Evolutionary conservation across 2,329 filamentous ascomycete genomes (phyloP), one percentile per base, ranked within the genome.

Genomic region (Xylariaceae sp.): DNA sequence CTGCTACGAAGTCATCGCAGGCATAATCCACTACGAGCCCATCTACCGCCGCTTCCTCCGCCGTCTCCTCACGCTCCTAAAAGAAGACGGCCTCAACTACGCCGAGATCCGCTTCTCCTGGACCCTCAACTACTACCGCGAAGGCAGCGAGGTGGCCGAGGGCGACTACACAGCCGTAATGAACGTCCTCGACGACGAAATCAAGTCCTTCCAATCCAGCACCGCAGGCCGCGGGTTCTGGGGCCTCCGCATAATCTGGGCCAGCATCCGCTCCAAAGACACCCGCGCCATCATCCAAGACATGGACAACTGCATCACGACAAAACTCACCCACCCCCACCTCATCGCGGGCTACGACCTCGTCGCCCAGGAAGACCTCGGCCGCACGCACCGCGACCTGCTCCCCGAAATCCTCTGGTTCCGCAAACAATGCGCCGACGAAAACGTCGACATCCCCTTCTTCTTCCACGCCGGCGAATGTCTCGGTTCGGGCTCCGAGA

Each of bases 401-500:
- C 81, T 93, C 0, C 92, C 92, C 0, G 85, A 96, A 69, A 78
- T 97, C 0, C 93, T 97, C 74, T 97, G 91, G 91, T 97, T 97
- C 80, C 87, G 87, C 64, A 92, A 93, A 73, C 84, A 88, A 67
- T 97, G 92, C 72, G 83, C 84, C 0, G 81, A 89, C 70, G 87
- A 91, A 68, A 85, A 83, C 2, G 83, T 97, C 44, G 85, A 91
- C 53, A 86, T 99, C 8, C 93, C 93, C 0, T 96, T 97, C 78
- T 96, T 96, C 78, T 95, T 97, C 77, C 92, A 97, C 72, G 92
- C 93, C 0, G 93, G 92, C 64, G 92, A 97, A 75, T 90, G 86
- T 39, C 83, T 96, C 0, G 91, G 90, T 34, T 86, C 89, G 61
- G 92, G 91, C 34, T 87, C 86, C 66, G 80, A 79, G 17, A 88